Evolutionary conservation across 1,284 basidiomycete genomes (phyloP).

Genomic region (Puccinia hordei): DNA sequence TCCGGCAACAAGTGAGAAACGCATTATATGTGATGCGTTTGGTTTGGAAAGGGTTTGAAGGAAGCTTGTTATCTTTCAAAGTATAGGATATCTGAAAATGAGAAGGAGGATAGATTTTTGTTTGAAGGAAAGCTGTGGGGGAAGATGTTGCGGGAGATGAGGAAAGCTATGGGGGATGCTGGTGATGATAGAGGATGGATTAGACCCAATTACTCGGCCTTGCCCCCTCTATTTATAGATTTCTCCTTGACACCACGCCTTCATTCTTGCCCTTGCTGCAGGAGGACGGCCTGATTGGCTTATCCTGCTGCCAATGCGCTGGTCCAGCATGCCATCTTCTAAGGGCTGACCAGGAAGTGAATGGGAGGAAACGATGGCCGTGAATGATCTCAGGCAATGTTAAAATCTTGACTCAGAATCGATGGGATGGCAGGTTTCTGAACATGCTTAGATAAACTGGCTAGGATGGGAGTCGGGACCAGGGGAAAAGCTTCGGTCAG

Average conservation of each 20-base stretch:
- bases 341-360: neutral
- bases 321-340: neutral
- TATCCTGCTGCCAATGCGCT: neutral
- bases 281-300: neutral
- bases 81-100: neutral
- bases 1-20: constrained; percentile 5
- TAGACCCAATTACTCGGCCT: neutral
- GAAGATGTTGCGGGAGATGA: no score
- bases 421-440: no score
- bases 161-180: neutral
- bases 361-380: neutral
- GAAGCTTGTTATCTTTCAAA: neutral
- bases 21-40: neutral
- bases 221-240: neutral
- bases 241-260: neutral
- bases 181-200: neutral
- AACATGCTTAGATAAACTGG: no score
- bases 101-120: neutral
- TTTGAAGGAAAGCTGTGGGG: no score
- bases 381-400: neutral
- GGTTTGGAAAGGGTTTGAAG: neutral
- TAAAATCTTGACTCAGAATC: no score
- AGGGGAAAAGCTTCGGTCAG: no score
- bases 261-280: neutral
- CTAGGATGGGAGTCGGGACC: no score